These are phyloP conservation scores for Tubosaeta brunneosetosa DNA, from an alignment of 768 basidiomycete genomes.

Conservation along the genomic window DNA sequence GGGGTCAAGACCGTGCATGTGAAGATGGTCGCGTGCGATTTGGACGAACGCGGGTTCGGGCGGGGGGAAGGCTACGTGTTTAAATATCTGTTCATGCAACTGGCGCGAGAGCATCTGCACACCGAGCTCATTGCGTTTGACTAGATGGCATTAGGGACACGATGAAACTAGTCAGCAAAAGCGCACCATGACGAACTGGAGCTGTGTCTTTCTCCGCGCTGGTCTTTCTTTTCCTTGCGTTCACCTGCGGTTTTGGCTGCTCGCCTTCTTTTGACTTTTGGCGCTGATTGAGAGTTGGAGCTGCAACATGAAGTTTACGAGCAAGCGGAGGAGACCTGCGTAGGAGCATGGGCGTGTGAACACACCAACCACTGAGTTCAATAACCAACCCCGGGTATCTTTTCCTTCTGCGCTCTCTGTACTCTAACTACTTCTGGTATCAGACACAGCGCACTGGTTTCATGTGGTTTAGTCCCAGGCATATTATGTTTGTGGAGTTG, in stretches of 20 bases:
- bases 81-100: conserved; percentile 83
- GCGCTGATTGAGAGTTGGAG: conserved; percentile 11
- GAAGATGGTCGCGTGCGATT: conserved; percentile 77
- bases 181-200: conserved; percentile 6
- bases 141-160: conserved; percentile 26
- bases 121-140: conserved; percentile 81
- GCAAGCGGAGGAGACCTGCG: conserved; percentile 11
- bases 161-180: background rate
- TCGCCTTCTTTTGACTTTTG: conserved; percentile 8
- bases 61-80: conserved; percentile 55
- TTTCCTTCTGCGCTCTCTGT: too few relatives aligned
- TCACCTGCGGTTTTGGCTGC: background rate
- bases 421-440: too few relatives aligned
- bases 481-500: too few relatives aligned
- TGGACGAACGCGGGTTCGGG: conserved; percentile 60
- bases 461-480: too few relatives aligned
- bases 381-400: too few relatives aligned
- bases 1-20: conserved; percentile 76
- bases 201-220: background rate
- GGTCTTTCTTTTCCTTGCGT: background rate
- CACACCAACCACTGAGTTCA: background rate
- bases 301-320: conserved; percentile 13
- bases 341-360: conserved; percentile 20
- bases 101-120: conserved; percentile 84
- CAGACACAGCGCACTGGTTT: too few relatives aligned